Conservation (phyloP, 805 yeast species). For the Cyberlindnera bimundalis region DNA sequence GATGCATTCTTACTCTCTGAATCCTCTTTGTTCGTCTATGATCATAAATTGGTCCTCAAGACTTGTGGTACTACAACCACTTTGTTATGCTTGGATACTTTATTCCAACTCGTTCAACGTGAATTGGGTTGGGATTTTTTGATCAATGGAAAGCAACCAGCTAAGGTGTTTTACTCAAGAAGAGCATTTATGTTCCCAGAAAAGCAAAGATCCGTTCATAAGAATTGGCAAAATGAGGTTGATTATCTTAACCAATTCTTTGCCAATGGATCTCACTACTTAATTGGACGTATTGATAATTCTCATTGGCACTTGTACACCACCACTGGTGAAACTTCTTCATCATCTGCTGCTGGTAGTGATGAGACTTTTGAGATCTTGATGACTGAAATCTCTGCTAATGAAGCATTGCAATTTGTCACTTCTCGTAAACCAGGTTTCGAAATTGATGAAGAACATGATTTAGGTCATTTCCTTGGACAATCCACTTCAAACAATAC, state of each 20-base stretch:
- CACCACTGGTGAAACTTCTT: slow-evolving; percentile 32
- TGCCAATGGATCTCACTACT: slow-evolving; percentile 56
- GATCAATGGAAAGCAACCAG: slow-evolving; percentile 36
- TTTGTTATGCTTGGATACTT: slow-evolving; percentile 64
- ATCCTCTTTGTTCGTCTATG: slow-evolving; percentile 84
- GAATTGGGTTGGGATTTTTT: slow-evolving; percentile 41
- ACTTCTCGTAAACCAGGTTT: slow-evolving; percentile 42
- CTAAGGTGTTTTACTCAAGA: slow-evolving; percentile 82
- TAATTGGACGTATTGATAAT: slow-evolving; percentile 75
- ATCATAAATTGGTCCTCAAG: slow-evolving; percentile 80
- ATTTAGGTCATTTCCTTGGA: slow-evolving; percentile 84
- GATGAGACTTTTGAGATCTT: slow-evolving; percentile 85
- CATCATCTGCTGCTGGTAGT: slow-evolving; percentile 9
- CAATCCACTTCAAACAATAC: slow-evolving; percentile 59
- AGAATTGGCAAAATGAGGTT: slow-evolving; percentile 82
- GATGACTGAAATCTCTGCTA: slow-evolving; percentile 78
- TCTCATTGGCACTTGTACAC: slow-evolving; percentile 91
- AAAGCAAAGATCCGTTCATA: slow-evolving; percentile 75
- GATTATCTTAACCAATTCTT: slow-evolving; percentile 64
- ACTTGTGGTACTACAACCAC: slow-evolving; percentile 98
- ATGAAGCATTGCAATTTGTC: slow-evolving; percentile 54
- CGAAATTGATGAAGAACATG: slow-evolving; percentile 46
- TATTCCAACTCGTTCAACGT: slow-evolving; percentile 49
- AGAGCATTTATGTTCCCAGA: slow-evolving; percentile 92
- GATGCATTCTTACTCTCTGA: slow-evolving; percentile 89